Percentiles rank a stretch among this genome's conserved stretches.
phyloP scores from a whole-genome alignment of 371 early-diverging fungal species.

The Mortierella sp. region DNA sequence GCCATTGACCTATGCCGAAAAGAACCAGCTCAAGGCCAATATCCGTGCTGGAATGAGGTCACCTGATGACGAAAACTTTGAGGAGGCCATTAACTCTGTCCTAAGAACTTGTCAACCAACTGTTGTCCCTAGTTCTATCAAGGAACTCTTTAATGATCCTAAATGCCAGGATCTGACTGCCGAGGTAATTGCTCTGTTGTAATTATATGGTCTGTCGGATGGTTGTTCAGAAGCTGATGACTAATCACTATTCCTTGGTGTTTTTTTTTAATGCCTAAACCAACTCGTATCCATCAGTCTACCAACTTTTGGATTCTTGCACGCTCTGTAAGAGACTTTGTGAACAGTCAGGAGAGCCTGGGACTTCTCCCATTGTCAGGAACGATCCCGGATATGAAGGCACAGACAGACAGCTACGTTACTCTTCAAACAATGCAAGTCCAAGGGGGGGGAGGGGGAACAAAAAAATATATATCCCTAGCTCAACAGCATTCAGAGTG shows the following conservation, averaged over 20 bases:
- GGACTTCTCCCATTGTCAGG: constrained; percentile 88
- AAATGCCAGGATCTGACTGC: constrained; percentile 60
- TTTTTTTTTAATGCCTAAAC: background rate
- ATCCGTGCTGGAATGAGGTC: constrained; percentile 66
- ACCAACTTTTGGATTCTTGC: constrained; percentile 88
- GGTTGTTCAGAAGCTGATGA: too few species aligned
- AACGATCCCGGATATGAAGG: constrained; percentile 95
- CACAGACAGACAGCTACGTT: constrained; percentile 89
- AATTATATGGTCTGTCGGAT: background rate
- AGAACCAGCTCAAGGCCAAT: constrained; percentile 71
- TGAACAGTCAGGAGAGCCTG: constrained; percentile 71
- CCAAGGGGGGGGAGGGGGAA: too few species aligned
- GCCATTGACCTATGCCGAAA: constrained; percentile 70
- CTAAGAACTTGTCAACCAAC: constrained; percentile 57
- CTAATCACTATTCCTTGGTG: background rate
- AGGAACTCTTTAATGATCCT: constrained; percentile 62
- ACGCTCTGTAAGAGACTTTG: constrained; percentile 82
- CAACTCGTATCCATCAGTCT: constrained; percentile 63
- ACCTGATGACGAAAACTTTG: constrained; percentile 87
- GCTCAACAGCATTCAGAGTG: background rate
- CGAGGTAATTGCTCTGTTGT: constrained; percentile 52
- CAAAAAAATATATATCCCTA: too few species aligned
- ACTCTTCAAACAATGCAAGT: constrained; percentile 82
- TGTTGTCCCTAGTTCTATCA: constrained; percentile 62
- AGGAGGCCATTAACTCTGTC: constrained; percentile 79